These are phyloP conservation scores for Chlorella sp. DNA, from an alignment of 139 green algal genomes.

Conservation along the genomic window DNA sequence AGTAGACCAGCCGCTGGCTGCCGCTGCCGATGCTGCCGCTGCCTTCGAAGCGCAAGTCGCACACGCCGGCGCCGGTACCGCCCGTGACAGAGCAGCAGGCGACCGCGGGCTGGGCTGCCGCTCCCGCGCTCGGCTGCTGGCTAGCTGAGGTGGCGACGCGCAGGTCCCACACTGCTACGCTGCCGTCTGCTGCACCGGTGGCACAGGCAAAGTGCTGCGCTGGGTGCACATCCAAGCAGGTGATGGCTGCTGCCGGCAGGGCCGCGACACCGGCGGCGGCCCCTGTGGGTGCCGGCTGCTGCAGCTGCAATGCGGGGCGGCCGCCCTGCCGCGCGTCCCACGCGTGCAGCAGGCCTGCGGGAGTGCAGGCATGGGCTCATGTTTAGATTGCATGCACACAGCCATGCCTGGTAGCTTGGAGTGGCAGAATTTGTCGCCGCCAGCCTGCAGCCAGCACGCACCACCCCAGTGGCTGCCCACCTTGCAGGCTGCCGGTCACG, in stretches of 20 bases:
- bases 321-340: constrained; percentile 27
- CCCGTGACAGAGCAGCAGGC: background rate
- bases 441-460: background rate
- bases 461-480: background rate
- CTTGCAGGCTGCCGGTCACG: constrained; percentile 23
- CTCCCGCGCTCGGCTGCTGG: background rate
- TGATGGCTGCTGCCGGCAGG: constrained; percentile 1
- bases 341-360: constrained; percentile 29
- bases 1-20: constrained; percentile 26
- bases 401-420: background rate
- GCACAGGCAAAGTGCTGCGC: constrained; percentile 20
- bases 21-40: constrained; percentile 17
- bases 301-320: constrained; percentile 14
- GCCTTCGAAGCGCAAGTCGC: constrained; percentile 21
- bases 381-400: background rate
- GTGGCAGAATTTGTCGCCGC: background rate
- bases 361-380: background rate
- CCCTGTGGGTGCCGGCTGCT: background rate
- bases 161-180: constrained; percentile 29
- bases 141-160: background rate
- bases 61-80: constrained; percentile 1
- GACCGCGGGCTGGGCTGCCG: background rate
- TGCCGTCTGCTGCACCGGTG: background rate
- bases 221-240: constrained; percentile 31
- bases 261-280: background rate